Evolutionary conservation across 345 rosid genomes (phyloP), one percentile per base, ranked within the genome.

Genomic region (Nephelium lappaceum): DNA sequence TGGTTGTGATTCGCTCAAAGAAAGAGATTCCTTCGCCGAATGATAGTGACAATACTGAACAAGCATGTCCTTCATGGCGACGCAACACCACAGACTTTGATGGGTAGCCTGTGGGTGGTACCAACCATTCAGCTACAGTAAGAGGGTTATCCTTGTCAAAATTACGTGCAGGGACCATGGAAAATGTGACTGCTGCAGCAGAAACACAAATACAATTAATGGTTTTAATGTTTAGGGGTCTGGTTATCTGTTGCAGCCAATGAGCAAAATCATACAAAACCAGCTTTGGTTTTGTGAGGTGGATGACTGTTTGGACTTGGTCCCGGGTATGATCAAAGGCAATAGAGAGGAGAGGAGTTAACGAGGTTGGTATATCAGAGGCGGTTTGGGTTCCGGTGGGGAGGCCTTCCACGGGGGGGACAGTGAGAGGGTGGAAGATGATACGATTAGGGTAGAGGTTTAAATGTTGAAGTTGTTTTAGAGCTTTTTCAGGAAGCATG

Each of bases 301-400:
- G 15, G 36, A 91, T 66, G 2, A 84, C 57, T 18, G 72, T 27
- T 74, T 89, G 83, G 2, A 93, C 83, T 79, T 94, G 93, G 66
- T 81, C 89, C 0, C 88, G 80, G 38, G 92, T 86, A 15, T 78
- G 88, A 78, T 94, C 93, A 85, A 90, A 79, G 57, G 98, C 96
- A 1, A 81, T 45, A 15, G 87, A 80, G 47, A 94, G 94, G 51
- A 83, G 83, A 74, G 81, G 81, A 53, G 57, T 81, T 27, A 83
- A 45, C 25, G 69, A 68, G 62, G 89, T 71, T 31, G 94, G 89
- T 24, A 94, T 76, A 11, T 94, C 97, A 0, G 98, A 90, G 65
- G 91, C 90, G 0, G 96, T 94, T 77, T 93, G 89, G 0, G 91
- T 73, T 5, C 95, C 96, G 0, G 81, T 78, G 25, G 98, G 98